Evolutionary conservation across 2,329 filamentous ascomycete genomes (phyloP), one percentile per base, ranked within the genome.

Genomic region (Dactylellina leptospora): DNA sequence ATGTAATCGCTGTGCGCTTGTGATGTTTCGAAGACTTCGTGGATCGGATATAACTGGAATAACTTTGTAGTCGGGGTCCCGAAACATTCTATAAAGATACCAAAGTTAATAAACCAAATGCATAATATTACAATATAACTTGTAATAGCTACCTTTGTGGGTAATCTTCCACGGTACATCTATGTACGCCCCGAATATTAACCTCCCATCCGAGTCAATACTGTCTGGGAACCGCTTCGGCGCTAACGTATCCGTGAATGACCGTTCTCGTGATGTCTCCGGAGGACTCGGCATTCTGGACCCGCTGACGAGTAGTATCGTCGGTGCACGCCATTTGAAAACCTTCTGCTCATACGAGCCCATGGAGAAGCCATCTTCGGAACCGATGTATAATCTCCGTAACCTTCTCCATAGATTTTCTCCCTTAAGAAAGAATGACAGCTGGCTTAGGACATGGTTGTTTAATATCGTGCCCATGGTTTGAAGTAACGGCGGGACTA

Each of bases 321-420:
- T 91, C 0, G 90, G 90, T 0, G 89, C 89, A 42, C 85, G 83
- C 89, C 90, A 92, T 78, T 92, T 90, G 80, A 92, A 90, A 1
- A 91, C 87, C 75, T 87, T 88, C 18, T 87, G 85, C 77, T 91
- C 88, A 74, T 92, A 91, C 61, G 87, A 88, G 20, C 89, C 88
- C 86, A 92, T 89, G 18, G 88, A 90, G 79, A 91, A 92, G 3
- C 90, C 90, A 10, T 88, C 86, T 23, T 86, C 85, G 48, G 85
- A 87, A 3, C 89, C 90, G 0, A 87, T 88, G 77, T 92, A 92
- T 0, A 92, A 81, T 1, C 87, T 83, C 0, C 88, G 85, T 1
- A 92, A 81, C 2, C 86, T 83, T 9, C 86, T 82, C 78, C 91
- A 92, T 3, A 92, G 82, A 1, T 84, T 83, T 3, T 82, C 82